Evolutionary conservation across 768 basidiomycete genomes (phyloP).

Genomic region (Suillus subalutaceus): DNA sequence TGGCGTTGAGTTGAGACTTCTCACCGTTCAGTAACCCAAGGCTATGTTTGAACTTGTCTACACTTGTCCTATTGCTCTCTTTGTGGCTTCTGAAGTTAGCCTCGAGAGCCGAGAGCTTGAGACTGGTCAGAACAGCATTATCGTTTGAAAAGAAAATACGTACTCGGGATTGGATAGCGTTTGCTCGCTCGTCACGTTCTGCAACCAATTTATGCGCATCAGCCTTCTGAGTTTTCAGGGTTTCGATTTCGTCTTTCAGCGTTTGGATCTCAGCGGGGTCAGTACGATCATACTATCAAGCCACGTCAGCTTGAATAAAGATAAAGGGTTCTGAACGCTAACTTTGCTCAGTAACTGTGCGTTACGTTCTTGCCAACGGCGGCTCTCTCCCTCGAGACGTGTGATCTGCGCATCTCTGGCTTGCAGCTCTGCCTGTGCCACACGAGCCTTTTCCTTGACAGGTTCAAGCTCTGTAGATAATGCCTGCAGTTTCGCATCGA

Average conservation of each 20-base stretch:
- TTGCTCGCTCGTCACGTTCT: slow-evolving; percentile 35
- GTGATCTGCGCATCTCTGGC: slow-evolving; percentile 66
- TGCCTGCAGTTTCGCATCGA: slow-evolving; percentile 64
- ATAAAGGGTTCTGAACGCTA: slow-evolving; percentile 5
- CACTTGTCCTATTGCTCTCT: slow-evolving; percentile 23
- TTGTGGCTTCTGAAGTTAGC: slow-evolving; percentile 42
- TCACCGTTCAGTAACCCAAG: slow-evolving; percentile 29
- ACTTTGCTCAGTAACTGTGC: slow-evolving; percentile 82
- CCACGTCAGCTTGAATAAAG: slow-evolving; percentile 3
- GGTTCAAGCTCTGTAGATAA: slow-evolving; percentile 71
- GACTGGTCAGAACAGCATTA: not conserved
- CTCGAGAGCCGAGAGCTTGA: slow-evolving; percentile 48
- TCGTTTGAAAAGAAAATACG: not conserved
- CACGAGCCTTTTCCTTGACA: slow-evolving; percentile 66
- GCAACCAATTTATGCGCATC: slow-evolving; percentile 34
- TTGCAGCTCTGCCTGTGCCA: slow-evolving; percentile 74
- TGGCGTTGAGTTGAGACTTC: slow-evolving; percentile 32
- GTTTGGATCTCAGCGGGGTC: slow-evolving; percentile 84
- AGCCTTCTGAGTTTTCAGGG: slow-evolving; percentile 47
- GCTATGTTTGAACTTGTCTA: slow-evolving; percentile 23
- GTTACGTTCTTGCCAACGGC: slow-evolving; percentile 85
- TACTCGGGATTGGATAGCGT: slow-evolving; percentile 35
- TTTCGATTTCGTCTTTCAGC: slow-evolving; percentile 72
- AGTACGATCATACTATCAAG: slow-evolving; percentile 76
- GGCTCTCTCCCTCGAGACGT: slow-evolving; percentile 75